Evolutionary conservation across 1,284 basidiomycete species (phyloP).

Genomic region (Termitomyces sp.): DNA sequence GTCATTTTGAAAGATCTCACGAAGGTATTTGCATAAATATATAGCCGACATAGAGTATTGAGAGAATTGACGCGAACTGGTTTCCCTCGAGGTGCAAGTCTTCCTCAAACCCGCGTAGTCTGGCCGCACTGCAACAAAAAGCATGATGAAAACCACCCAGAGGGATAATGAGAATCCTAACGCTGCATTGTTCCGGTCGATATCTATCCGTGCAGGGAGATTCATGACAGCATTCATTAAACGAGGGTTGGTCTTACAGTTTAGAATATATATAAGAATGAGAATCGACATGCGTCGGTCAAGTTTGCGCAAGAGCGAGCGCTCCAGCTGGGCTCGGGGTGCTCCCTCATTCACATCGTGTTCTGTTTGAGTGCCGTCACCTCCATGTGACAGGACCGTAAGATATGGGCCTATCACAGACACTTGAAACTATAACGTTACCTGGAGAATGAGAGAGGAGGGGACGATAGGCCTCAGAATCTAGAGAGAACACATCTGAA

Average conservation of each 20-base stretch:
- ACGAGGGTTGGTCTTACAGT: slow-evolving; percentile 34
- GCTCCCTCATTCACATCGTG: slow-evolving; percentile 42
- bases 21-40: slow-evolving; percentile 73
- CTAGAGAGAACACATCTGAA: neutral
- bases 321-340: slow-evolving; percentile 37
- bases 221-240: neutral
- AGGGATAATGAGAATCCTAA: slow-evolving; percentile 23
- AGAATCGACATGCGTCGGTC: slow-evolving; percentile 46
- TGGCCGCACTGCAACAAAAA: slow-evolving; percentile 30
- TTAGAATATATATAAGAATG: slow-evolving; percentile 51
- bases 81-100: slow-evolving; percentile 54
- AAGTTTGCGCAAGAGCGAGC: slow-evolving; percentile 42
- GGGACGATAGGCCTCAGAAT: slow-evolving; percentile 11
- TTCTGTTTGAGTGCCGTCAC: slow-evolving; percentile 17
- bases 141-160: neutral
- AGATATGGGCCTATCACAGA: neutral
- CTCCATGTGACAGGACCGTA: neutral
- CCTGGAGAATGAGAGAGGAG: slow-evolving; percentile 11
- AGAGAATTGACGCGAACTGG: slow-evolving; percentile 63
- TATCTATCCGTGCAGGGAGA: slow-evolving; percentile 28
- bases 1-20: slow-evolving; percentile 29
- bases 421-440: neutral
- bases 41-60: slow-evolving; percentile 73
- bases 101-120: slow-evolving; percentile 55
- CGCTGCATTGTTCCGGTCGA: slow-evolving; percentile 67